These are phyloP conservation scores for Cryphonectria carpinicola DNA, from an alignment of 2,329 filamentous ascomycete species.

Conservation along the genomic window DNA sequence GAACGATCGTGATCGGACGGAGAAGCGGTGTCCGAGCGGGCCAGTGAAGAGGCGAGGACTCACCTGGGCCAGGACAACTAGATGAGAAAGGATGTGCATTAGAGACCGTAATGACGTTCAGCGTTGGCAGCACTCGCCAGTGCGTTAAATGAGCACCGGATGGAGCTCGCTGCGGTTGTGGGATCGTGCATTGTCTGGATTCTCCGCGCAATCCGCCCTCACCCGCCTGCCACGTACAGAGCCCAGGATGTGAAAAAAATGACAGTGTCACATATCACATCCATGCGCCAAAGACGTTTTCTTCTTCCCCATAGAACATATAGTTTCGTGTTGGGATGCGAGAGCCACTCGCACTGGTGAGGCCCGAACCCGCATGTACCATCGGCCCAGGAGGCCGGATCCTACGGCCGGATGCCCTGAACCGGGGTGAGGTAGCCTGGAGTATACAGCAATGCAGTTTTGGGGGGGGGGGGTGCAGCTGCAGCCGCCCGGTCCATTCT, in stretches of 20 bases:
- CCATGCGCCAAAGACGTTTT: neutral
- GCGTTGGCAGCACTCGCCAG: constrained; percentile 16
- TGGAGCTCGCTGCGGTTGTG: neutral
- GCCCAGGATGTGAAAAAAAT: neutral
- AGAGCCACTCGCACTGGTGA: neutral
- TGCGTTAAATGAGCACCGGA: constrained; percentile 6
- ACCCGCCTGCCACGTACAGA: neutral
- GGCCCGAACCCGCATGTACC: constrained; percentile 6
- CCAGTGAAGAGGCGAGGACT: constrained; percentile 17
- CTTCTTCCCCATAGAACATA: neutral
- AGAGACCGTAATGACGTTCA: constrained; percentile 21
- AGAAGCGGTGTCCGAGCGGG: constrained; percentile 17
- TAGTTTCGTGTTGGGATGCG: neutral
- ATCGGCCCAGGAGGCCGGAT: constrained; percentile 17
- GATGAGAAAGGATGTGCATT: constrained; percentile 9
- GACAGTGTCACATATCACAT: neutral
- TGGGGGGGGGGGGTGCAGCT: constrained; percentile 3
- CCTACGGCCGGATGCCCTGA: neutral
- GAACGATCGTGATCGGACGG: constrained; percentile 16
- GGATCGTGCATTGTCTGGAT: neutral
- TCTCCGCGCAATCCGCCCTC: neutral
- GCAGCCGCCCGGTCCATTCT: constrained; percentile 12
- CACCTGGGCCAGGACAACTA: constrained; percentile 9
- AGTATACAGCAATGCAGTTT: neutral
- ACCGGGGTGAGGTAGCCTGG: constrained; percentile 4